Evolutionary conservation across 179 eudicot species (phyloP).

Genomic region (Heliamphora pulchella): DNA sequence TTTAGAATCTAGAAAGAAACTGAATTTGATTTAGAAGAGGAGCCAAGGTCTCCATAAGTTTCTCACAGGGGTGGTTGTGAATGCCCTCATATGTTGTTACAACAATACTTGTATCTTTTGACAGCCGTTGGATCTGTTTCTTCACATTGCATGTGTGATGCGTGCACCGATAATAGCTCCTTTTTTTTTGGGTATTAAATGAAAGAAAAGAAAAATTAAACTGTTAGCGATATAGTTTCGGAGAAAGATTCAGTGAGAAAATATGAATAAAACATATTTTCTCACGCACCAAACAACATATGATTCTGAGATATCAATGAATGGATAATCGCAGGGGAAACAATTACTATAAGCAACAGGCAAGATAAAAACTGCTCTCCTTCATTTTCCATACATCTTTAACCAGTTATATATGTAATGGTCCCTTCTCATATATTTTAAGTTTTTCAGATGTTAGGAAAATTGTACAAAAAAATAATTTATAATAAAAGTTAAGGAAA

Average conservation of each 20-base stretch:
- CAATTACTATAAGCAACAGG: not conserved
- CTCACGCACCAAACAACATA: not conserved
- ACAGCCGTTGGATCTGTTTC: conserved; percentile 83
- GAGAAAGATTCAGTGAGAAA: not conserved
- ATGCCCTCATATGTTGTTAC: conserved; percentile 84
- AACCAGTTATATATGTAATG: not conserved
- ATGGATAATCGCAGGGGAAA: not conserved
- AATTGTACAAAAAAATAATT: too few relatives aligned
- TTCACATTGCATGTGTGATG: conserved; percentile 87
- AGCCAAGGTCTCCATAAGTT: conserved; percentile 77
- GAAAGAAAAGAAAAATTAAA: not conserved
- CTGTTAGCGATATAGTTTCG: not conserved
- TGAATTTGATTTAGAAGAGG: conserved; percentile 83
- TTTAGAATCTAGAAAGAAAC: conserved; percentile 55
- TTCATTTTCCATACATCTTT: not conserved
- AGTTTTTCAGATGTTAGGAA: too few relatives aligned
- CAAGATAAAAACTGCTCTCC: not conserved
- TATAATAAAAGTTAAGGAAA: too few relatives aligned
- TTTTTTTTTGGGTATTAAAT: conserved; percentile 14
- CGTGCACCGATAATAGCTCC: conserved; percentile 86
- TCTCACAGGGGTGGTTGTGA: conserved; percentile 88
- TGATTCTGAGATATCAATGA: not conserved
- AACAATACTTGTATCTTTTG: conserved; percentile 63
- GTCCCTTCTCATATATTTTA: too few relatives aligned
- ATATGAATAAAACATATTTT: not conserved